Conservation (phyloP, 345 rosid genomes). For the Eucalyptus tenuipes region DNA sequence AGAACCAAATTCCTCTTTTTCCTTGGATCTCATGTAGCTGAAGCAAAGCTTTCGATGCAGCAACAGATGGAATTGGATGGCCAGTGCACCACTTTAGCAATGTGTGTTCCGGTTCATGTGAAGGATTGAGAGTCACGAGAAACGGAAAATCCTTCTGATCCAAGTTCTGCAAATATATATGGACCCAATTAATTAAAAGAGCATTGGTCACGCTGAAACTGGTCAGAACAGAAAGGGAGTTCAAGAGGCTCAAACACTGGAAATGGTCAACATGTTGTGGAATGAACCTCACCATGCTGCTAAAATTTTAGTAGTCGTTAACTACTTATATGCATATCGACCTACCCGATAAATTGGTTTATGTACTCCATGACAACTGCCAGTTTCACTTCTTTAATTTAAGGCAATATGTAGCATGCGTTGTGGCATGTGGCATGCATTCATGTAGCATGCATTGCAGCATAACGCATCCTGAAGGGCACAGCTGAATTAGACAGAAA, state of each 20-base stretch:
- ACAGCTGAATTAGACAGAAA: neutral
- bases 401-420: neutral
- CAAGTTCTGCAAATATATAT: constrained; percentile 42
- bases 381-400: neutral
- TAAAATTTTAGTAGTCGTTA: neutral
- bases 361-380: neutral
- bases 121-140: constrained; percentile 77
- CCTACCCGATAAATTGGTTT: fast-evolving
- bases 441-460: neutral
- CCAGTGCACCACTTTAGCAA: constrained; percentile 73
- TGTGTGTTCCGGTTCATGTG: constrained; percentile 35
- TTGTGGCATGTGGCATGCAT: no score
- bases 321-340: neutral
- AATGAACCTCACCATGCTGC: neutral
- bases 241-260: neutral
- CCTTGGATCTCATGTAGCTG: constrained; percentile 75
- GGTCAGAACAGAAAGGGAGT: neutral
- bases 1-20: constrained; percentile 77
- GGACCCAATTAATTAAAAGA: neutral
- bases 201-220: neutral
- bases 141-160: constrained; percentile 53
- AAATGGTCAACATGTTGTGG: neutral
- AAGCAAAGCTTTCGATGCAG: constrained; percentile 67
- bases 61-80: constrained; percentile 81
- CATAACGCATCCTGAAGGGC: neutral